These are phyloP conservation scores for Astrephomene gubernaculifera DNA, from an alignment of 139 green algal species.

Conservation along the genomic window DNA sequence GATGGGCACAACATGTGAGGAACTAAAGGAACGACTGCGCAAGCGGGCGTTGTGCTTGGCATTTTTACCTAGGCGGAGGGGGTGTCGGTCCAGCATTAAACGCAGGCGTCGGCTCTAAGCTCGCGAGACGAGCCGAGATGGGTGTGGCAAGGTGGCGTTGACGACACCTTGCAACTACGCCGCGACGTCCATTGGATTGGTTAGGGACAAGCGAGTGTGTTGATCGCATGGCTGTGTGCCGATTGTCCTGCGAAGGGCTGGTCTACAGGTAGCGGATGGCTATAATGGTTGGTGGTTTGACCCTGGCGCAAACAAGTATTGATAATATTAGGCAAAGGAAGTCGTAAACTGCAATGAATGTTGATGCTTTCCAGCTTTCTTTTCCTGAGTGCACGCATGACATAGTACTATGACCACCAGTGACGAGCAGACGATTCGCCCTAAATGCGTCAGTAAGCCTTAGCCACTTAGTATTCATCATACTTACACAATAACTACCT, in stretches of 20 bases:
- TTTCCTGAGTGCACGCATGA: too few species aligned
- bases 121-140: neutral
- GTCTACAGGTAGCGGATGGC: neutral
- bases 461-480: neutral
- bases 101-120: neutral
- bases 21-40: too few species aligned
- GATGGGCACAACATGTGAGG: too few species aligned
- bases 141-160: neutral
- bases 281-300: slow-evolving; percentile 10
- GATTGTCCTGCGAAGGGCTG: neutral
- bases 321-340: too few species aligned
- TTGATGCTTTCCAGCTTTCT: too few species aligned
- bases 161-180: too few species aligned
- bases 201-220: neutral
- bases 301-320: too few species aligned
- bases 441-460: too few species aligned
- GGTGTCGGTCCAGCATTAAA: neutral
- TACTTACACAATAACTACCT: neutral
- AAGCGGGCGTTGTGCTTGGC: too few species aligned
- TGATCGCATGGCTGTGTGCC: neutral
- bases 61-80: slow-evolving; percentile 1
- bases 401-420: too few species aligned
- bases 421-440: too few species aligned
- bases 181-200: neutral
- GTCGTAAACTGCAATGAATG: too few species aligned